Evolutionary conservation across 2,329 filamentous ascomycete species (phyloP), one percentile per base, ranked within the genome.

Genomic region (Botrytis porri): DNA sequence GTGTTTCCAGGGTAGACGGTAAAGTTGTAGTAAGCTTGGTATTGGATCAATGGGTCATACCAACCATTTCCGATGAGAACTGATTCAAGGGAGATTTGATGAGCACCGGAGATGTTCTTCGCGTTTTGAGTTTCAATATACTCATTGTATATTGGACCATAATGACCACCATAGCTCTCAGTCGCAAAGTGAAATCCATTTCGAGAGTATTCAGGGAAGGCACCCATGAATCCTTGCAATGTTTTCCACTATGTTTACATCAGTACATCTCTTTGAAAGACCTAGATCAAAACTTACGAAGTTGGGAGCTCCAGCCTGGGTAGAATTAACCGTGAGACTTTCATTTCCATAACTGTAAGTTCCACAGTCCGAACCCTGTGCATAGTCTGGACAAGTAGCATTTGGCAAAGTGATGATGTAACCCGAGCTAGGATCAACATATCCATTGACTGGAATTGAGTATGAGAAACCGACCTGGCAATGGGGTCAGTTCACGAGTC

Each of bases 201-300:
- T 32, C 84, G 81, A 0, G 84, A 81, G 76, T 86, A 86, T 73
- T 85, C 78, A 1, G 84, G 88, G 78, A 90, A 90, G 0, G 85
- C 88, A 3, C 88, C 88, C 85, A 89, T 88, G 80, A 90, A 90
- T 1, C 87, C 88, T 77, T 90, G 88, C 39, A 90, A 78, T 0
- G 86, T 88, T 79, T 86, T 87, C 86, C 87, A 71, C 70, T 71
- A 9, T 35, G 18, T 22, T 29, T 3, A 18, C 9, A 71, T 71
- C 48, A 71, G 51, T 14, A 71, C 14, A 37, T 5, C 3, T 45
- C 37, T 25, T 29, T 20, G 16, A 22, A n/a, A 43, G 3, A 22
- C 37, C 25, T 18, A 37, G 4, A 10, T 20, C 6, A 3, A 29
- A 65, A 60, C 70, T n/a, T 71, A 71, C 90, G 82, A 90, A 88